A percentile compares a stretch with the other conserved stretches of the same genome.
These are phyloP conservation scores for Dovyalis caffra DNA, from an alignment of 345 rosid genomes.

Conservation along the genomic window DNA sequence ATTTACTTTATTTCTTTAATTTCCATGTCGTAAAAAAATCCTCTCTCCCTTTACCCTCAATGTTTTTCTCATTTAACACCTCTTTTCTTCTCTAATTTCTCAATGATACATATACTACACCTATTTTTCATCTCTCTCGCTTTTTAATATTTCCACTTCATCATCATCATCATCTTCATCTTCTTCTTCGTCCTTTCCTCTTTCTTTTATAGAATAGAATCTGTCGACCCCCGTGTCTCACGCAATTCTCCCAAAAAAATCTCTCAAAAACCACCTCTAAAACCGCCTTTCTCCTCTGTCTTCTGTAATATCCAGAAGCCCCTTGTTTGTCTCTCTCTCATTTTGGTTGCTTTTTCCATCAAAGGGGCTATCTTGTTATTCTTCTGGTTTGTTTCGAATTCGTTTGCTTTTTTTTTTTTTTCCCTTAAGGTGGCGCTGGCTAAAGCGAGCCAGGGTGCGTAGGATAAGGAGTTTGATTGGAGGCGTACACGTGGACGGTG, in stretches of 20 bases:
- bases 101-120: neutral
- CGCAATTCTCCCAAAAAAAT: neutral
- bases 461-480: conserved; percentile 5
- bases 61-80: conserved; percentile 13
- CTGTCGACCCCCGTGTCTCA: too few species aligned
- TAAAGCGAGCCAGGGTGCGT: conserved; percentile 21
- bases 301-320: neutral
- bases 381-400: neutral
- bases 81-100: neutral
- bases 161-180: too few species aligned
- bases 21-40: too few species aligned
- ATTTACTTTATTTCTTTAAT: too few species aligned
- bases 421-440: neutral
- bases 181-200: too few species aligned
- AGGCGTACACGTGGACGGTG: conserved; percentile 15
- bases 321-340: neutral
- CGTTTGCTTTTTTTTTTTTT: neutral
- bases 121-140: neutral
- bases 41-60: neutral
- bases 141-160: neutral
- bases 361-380: neutral
- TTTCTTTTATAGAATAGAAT: too few species aligned
- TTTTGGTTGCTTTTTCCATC: neutral
- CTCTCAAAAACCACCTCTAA: conserved; percentile 15
- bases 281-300: neutral